Evolutionary conservation across 441 rosid genomes (phyloP).

Genomic region (Bruguiera hainesii): DNA sequence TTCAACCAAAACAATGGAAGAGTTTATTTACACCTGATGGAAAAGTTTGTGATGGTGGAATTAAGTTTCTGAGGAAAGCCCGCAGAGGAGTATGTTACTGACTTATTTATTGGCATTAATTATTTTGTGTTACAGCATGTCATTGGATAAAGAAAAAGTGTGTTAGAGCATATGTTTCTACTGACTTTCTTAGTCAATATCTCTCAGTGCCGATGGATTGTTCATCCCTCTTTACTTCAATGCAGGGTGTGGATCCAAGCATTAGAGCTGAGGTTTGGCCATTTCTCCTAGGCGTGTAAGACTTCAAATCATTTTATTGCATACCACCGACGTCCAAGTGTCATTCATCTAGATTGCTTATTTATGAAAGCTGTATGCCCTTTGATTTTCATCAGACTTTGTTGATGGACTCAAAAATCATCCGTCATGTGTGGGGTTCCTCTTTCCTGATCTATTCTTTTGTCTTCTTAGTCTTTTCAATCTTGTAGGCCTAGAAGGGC

Average conservation of each 20-base stretch:
- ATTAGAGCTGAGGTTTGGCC: constrained; percentile 95
- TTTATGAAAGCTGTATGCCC: no score
- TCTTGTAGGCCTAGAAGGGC: no score
- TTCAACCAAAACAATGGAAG: constrained; percentile 70
- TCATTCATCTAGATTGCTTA: no score
- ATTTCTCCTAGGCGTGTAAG: constrained; percentile 96
- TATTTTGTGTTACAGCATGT: not conserved
- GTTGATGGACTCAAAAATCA: no score
- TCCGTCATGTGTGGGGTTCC: no score
- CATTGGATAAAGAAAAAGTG: not conserved
- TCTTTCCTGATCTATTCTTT: no score
- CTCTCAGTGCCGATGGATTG: not conserved
- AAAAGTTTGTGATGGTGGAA: constrained; percentile 64
- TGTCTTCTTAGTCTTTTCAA: no score
- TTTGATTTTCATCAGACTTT: no score
- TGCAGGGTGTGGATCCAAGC: constrained; percentile 86
- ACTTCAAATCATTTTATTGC: not conserved
- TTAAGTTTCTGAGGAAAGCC: constrained; percentile 79
- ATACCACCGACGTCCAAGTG: not conserved
- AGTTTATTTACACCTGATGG: constrained; percentile 68
- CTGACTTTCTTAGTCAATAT: not conserved
- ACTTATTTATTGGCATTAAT: not conserved
- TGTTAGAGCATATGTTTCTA: not conserved
- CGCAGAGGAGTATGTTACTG: constrained; percentile 74
- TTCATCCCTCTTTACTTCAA: constrained; percentile 6